Evolutionary conservation across 345 rosid species (phyloP), one percentile per base, ranked within the genome.

Genomic region (Limnanthes douglasii): DNA sequence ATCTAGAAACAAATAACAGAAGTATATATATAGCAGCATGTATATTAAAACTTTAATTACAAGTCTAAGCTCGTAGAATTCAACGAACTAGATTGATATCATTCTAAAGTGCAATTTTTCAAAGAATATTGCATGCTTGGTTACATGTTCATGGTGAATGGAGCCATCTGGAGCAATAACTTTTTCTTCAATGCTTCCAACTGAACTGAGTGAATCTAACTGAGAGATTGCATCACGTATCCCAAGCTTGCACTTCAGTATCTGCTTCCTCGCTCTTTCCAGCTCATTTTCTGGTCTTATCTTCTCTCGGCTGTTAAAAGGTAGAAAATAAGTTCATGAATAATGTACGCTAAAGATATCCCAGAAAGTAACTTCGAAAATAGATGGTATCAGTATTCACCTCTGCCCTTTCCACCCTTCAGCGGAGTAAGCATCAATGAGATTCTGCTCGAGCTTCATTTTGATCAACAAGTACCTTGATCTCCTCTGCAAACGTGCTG

Each of bases 391-490:
- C 59, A 48, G 25, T 15, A 23, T 35, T 33, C 68, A 90, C 98
- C 98, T 90, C 62, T 90, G 96, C 59, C 96, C 98, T 61, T 90
- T 90, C 96, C 98, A 90, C 14, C 98, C 98, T 70, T 90, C 98
- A 14, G 72, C 65, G 8, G 94, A 80, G 48, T 85, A 90, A 40
- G 96, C 96, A 67, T 90, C 98, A 24, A 90, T 77, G 39, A 84
- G 96, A 58, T 85, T 90, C 73, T 90, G 98, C 63, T 85, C 93
- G 66, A 70, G 62, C 85, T 84, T 84, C 80, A 90, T 73, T 68
- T 73, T 81, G 42, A 90, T 73, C 56, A 90, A 59, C 49, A 84
- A 59, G 60, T 85, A 80, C 78, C 80, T 80, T 2, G 93, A 60
- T 52, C 94, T 68, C 66, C 88, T 78, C 53, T 80, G 94, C 77